Evolutionary conservation across 352 stramenopile species (phyloP), one percentile per base, ranked within the genome.

Genomic region (Phytophthora colocasiae): DNA sequence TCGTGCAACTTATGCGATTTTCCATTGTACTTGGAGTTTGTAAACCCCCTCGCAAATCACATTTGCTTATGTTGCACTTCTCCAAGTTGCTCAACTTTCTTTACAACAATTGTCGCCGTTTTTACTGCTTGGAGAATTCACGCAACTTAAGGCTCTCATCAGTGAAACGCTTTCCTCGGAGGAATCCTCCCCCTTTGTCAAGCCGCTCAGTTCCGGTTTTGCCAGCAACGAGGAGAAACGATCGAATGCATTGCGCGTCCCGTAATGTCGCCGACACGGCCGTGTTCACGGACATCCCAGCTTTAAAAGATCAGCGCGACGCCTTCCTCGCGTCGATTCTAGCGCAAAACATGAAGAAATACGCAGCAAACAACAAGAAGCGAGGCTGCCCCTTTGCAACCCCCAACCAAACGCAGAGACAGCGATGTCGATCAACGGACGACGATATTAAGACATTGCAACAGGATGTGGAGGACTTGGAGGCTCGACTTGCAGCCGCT

Each of bases 391-490:
- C 63, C 5, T 72, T 72, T 14, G 51, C 46, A n/a, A 29, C 34
- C 6, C 54, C 47, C 8, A 19, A 26, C 1, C 50, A 36, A 36
- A 36, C 31, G 0, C 38, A 17, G 17, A 29, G 15, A 50, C 59
- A 48, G 29, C 51, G 6, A 43, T 43, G 63, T 24, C 48, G 38
- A 8, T 27, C 15, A 2, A 8, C 29, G 3, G 52, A 75, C 39
- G 50, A 69, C 17, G 69, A 77, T 48, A 32, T 73, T 5, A 45
- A 59, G 39, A 26, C 58, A 4, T 19, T 76, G 36, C 68, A 76
- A 11, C 44, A 63, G 19, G 69, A 77, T 43, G 69, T 77, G 27
- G 56, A 64, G 26, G 63, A 77, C 15, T 63, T 77, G 19, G 63
- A 77, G 50, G 47, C 47, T 0, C 52, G 43, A 31, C 58, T 77